Evolutionary conservation across 2,329 filamentous ascomycete species (phyloP).

Genomic region (Setomelanomma holmii): DNA sequence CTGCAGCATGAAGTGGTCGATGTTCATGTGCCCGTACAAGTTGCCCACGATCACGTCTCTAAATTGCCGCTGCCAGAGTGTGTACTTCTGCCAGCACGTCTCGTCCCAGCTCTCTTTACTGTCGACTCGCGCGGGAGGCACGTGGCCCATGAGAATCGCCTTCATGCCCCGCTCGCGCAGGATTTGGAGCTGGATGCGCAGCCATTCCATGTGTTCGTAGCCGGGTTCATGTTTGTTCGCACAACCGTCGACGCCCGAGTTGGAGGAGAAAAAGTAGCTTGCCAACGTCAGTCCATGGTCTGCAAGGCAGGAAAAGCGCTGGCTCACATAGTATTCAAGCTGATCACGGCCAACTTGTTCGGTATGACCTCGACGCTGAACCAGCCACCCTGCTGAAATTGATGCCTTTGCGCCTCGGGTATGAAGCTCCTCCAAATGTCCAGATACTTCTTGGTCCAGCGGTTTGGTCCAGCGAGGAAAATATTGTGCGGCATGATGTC

Average conservation of each 20-base stretch:
- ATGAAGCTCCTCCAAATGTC: conserved; percentile 87
- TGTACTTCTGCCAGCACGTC: conserved; percentile 98
- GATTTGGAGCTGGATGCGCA: conserved; percentile 85
- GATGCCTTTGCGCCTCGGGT: conserved; percentile 88
- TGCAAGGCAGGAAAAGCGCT: too few relatives aligned
- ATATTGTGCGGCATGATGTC: conserved; percentile 98
- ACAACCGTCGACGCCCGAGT: conserved; percentile 93
- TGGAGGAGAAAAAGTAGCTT: conserved; percentile 88
- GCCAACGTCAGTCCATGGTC: conserved; percentile 1
- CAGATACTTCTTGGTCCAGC: conserved; percentile 79
- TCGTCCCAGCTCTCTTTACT: conserved; percentile 93
- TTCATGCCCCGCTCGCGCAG: conserved; percentile 87
- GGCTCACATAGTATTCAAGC: conserved; percentile 81
- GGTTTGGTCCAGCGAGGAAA: conserved; percentile 82
- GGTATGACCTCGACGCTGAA: conserved; percentile 94
- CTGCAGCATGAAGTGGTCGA: conserved; percentile 94
- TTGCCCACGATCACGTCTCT: conserved; percentile 84
- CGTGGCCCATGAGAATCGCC: conserved; percentile 91
- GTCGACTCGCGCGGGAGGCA: conserved; percentile 85
- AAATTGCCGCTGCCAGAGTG: conserved; percentile 87
- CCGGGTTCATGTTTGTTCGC: conserved; percentile 79
- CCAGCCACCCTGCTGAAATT: conserved; percentile 92
- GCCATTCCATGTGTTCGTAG: conserved; percentile 95
- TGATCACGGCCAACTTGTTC: conserved; percentile 83
- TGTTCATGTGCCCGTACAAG: conserved; percentile 96